Evolutionary conservation across 2,329 filamentous ascomycete genomes (phyloP).

Genomic region (Colletotrichum tofieldiae): DNA sequence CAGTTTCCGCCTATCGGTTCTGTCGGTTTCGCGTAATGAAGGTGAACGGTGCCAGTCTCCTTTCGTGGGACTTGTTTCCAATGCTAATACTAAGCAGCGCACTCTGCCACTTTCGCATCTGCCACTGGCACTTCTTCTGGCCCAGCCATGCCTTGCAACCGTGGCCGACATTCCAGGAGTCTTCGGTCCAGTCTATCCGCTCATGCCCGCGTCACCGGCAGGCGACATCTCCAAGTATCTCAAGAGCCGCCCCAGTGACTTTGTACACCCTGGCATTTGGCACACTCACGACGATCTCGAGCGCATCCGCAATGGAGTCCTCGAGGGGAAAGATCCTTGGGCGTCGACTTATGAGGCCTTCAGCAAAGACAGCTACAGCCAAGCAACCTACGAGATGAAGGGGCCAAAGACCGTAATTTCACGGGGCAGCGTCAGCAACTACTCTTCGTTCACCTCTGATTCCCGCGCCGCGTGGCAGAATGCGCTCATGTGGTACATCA

Average conservation of each 20-base stretch:
- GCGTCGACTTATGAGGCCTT: conserved; percentile 23
- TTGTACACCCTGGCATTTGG: too few relatives aligned
- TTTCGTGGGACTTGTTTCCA: not conserved
- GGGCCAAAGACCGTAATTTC: conserved; percentile 51
- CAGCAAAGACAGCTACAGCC: conserved; percentile 34
- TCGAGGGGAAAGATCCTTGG: conserved; percentile 22
- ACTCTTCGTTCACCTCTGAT: conserved; percentile 55
- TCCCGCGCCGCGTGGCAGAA: conserved; percentile 58
- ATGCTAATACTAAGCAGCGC: conserved; percentile 7
- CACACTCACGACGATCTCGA: too few relatives aligned
- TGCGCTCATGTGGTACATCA: conserved; percentile 61
- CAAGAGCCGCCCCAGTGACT: conserved; percentile 21
- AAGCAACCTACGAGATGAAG: conserved; percentile 49
- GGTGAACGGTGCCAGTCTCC: not conserved
- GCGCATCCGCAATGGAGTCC: too few relatives aligned
- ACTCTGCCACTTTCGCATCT: not conserved
- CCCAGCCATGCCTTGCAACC: not conserved
- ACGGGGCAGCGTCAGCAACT: conserved; percentile 54
- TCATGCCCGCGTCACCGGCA: not conserved
- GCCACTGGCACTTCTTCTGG: not conserved
- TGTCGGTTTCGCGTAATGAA: not conserved
- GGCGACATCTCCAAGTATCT: conserved; percentile 22
- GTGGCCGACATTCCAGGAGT: conserved; percentile 30
- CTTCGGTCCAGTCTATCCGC: conserved; percentile 22
- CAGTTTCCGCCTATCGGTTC: not conserved